Evolutionary conservation across 2,329 filamentous ascomycete species (phyloP), one percentile per base, ranked within the genome.

Genomic region (Ophiostoma montium): DNA sequence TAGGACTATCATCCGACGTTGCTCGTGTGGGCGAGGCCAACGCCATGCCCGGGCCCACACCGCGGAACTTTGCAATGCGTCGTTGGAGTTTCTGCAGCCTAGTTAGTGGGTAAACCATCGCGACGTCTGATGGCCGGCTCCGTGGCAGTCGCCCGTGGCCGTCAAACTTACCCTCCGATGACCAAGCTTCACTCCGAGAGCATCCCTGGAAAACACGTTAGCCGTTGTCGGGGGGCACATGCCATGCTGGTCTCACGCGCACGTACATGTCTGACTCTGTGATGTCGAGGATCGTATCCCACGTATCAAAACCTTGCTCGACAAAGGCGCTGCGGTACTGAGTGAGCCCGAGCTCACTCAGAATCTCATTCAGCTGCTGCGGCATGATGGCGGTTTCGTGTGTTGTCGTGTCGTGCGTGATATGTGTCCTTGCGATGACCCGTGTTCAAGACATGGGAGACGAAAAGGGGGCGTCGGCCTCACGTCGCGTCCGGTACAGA

Each of bases 241-340:
- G 12, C 19, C 15, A 19, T 41, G 9, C 11, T 6, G 31, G 12
- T 27, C 19, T 12, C 11, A 18, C 19, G 23, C 7, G 5, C n/a
- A 67, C 80, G 62, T 65, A 87, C 82, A 92, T 70, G 59, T 92
- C 86, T 21, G 83, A 84, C 64, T 90, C 86, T 53, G 85, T 87
- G 48, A 92, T 88, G 60, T 90, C 85, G 46, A 88, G 70, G 49
- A 90, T 80, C 1, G 82, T 88, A 32, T 87, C 83, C 86, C 86
- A 90, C 11, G 80, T 79, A 63, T 92, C 86, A 62, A 92, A 92
- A 3, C 86, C 86, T 64, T 90, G 84, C 48, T 85, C 78, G 39
- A 86, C 62, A 57, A 92, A 85, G 50, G 71, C 67, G 56, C 81
- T 72, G 52, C 85, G 74, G 67, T 92, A 90, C 65, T 88, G 83